Conservation (phyloP, 106 monocot genomes). For the Vanilla planifolia region DNA sequence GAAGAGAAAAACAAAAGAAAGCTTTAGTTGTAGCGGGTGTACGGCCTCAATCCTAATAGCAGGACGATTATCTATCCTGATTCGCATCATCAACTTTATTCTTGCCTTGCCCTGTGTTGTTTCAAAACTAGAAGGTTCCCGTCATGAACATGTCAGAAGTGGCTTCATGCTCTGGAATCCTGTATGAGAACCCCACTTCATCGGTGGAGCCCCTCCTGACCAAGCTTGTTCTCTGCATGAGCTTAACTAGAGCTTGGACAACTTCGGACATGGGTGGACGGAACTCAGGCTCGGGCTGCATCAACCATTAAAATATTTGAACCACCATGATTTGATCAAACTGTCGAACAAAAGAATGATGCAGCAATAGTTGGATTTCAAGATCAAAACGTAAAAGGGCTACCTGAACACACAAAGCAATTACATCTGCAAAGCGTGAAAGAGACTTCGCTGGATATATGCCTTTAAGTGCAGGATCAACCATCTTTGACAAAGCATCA, state of each 20-base stretch:
- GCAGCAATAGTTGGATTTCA: no score
- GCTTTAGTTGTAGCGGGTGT: no score
- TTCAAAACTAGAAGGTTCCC: neutral
- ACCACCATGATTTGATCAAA: neutral
- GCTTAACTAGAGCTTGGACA: conserved; percentile 37
- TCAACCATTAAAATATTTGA: conserved; percentile 2
- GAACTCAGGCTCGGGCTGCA: conserved; percentile 58
- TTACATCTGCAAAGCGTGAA: conserved; percentile 89
- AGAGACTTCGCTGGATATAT: conserved; percentile 91
- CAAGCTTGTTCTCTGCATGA: conserved; percentile 44
- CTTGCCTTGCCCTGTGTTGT: no score
- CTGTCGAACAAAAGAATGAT: no score
- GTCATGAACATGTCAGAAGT: conserved; percentile 15
- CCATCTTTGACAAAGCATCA: conserved; percentile 84
- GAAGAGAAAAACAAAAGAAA: no score
- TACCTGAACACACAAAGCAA: conserved; percentile 91
- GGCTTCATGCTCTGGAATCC: conserved; percentile 36
- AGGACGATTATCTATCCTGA: no score
- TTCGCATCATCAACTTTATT: no score
- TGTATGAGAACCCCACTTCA: conserved; percentile 41
- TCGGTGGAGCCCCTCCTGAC: conserved; percentile 39
- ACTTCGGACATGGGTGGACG: conserved; percentile 69
- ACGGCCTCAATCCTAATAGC: no score
- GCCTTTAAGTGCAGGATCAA: conserved; percentile 78
- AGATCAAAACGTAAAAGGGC: neutral